Evolutionary conservation across 352 stramenopile species (phyloP).

Genomic region (Pythium aquatile): DNA sequence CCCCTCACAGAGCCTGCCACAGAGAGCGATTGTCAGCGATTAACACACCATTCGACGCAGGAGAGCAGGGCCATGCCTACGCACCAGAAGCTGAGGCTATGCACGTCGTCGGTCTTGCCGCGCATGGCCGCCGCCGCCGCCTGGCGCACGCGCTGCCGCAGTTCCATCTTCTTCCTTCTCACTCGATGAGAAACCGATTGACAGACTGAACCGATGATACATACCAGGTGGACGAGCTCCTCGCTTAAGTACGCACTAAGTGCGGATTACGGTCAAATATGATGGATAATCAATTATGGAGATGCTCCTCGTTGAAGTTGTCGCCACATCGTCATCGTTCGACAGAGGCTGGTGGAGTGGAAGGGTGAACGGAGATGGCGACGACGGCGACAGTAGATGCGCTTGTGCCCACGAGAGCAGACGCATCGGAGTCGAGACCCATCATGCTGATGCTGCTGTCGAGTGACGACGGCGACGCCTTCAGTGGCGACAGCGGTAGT

Average conservation of each 20-base stretch:
- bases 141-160: conserved; percentile 40
- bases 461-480: conserved; percentile 16
- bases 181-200: not conserved
- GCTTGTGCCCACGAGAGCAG: not conserved
- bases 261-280: not conserved
- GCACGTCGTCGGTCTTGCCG: conserved; percentile 34
- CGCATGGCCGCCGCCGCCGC: conserved; percentile 22
- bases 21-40: not conserved
- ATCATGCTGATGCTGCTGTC: conserved; percentile 23
- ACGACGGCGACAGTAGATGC: conserved; percentile 21
- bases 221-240: not conserved
- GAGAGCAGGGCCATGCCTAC: not conserved
- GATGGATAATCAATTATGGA: not conserved
- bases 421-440: not conserved
- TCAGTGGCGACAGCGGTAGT: conserved; percentile 5
- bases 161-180: conserved; percentile 32
- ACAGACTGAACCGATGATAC: not conserved
- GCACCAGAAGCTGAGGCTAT: conserved; percentile 61
- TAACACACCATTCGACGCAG: not conserved
- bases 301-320: conserved; percentile 23
- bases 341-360: not conserved
- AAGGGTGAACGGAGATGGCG: not conserved
- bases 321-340: conserved; percentile 1
- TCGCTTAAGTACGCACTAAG: not conserved
- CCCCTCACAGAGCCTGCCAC: conserved; percentile 62